Evolutionary conservation across 768 basidiomycete species (phyloP).

Genomic region (Mrakia hoshinonis): DNA sequence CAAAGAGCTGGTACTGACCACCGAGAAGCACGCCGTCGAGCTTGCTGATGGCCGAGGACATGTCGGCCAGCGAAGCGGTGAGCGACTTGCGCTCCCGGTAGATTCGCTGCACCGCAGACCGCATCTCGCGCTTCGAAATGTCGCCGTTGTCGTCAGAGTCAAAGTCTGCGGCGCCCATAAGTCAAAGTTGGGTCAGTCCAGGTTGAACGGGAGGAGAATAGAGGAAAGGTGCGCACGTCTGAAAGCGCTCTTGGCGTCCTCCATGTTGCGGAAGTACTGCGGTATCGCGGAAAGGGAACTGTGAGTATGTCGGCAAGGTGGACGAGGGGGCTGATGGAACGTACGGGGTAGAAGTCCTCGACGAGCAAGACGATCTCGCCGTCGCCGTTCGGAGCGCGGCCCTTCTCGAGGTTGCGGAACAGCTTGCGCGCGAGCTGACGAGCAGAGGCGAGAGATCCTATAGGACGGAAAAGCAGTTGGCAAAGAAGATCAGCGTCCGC

Average conservation of each 20-base stretch:
- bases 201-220: neutral
- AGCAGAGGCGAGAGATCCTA: constrained; percentile 22
- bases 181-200: neutral
- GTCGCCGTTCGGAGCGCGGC: neutral
- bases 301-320: neutral
- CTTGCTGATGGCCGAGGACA: constrained; percentile 61
- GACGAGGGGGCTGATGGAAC: neutral
- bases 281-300: neutral
- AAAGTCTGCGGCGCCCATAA: constrained; percentile 46
- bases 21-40: constrained; percentile 64
- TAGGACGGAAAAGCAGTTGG: neutral
- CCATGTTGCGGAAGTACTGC: constrained; percentile 55
- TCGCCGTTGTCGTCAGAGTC: constrained; percentile 80
- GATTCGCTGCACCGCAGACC: constrained; percentile 66
- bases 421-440: constrained; percentile 30
- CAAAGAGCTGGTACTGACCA: too few relatives aligned
- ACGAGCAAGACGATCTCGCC: constrained; percentile 21
- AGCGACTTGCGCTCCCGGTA: constrained; percentile 69
- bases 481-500: neutral
- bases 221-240: constrained; percentile 34
- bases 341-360: constrained; percentile 55
- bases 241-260: constrained; percentile 62
- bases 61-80: constrained; percentile 60
- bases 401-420: constrained; percentile 29
- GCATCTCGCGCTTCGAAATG: constrained; percentile 67